A percentile compares a stretch with the other conserved stretches of the same genome.
phyloP scores from a whole-genome alignment of 495 filamentous ascomycete species.

The Annulohypoxylon nitens region DNA sequence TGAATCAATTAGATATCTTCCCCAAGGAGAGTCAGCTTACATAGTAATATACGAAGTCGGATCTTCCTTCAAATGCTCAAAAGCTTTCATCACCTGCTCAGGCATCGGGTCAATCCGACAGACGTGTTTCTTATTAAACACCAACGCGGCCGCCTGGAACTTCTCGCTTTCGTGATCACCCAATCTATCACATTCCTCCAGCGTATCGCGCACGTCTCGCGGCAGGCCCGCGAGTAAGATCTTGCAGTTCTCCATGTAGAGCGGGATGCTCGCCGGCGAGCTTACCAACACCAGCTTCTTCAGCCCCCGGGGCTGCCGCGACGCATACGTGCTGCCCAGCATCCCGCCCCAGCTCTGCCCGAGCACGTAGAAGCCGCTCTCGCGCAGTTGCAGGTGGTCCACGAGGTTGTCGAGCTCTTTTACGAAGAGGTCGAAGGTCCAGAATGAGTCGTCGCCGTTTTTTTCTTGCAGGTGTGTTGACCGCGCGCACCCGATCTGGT shows the following conservation, averaged over 20 bases:
- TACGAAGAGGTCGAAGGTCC: conserved; percentile 62
- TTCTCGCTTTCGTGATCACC: conserved; percentile 30
- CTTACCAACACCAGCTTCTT: conserved; percentile 36
- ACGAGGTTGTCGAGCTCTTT: conserved; percentile 68
- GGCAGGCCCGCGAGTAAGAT: conserved; percentile 32
- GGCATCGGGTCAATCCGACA: conserved; percentile 37
- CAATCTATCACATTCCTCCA: conserved; percentile 22
- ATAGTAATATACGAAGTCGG: conserved; percentile 40
- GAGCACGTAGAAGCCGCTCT: conserved; percentile 58
- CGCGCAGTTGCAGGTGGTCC: conserved; percentile 54
- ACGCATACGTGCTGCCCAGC: conserved; percentile 54
- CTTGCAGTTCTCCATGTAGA: conserved; percentile 26
- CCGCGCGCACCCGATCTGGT: conserved; percentile 66
- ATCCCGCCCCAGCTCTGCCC: conserved; percentile 68
- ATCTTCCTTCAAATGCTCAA: conserved; percentile 34
- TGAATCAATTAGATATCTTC: not conserved
- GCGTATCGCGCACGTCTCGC: not conserved
- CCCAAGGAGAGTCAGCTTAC: conserved; percentile 17
- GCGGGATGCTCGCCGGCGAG: conserved; percentile 42
- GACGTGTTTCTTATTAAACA: conserved; percentile 33
- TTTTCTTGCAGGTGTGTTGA: conserved; percentile 63
- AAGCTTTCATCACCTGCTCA: conserved; percentile 20
- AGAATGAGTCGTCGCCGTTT: conserved; percentile 57
- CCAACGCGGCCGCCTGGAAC: conserved; percentile 29
- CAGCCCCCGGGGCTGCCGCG: conserved; percentile 41